A percentile compares a stretch with the other conserved stretches of the same genome.
Conservation (phyloP, 2,329 filamentous ascomycete species). For the Cercospora sojina region DNA sequence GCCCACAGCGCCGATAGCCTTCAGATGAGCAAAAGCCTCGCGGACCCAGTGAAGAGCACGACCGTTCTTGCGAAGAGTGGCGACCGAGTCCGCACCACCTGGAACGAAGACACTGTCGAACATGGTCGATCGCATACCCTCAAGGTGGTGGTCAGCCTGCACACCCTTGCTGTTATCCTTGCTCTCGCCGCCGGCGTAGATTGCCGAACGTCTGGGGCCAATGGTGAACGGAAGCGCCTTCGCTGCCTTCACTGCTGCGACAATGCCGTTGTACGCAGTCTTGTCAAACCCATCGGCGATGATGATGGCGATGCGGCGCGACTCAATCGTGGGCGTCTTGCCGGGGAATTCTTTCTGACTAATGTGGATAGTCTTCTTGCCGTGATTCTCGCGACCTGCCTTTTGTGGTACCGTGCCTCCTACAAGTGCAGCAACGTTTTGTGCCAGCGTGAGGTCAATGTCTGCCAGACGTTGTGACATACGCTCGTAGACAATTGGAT, state of each 20-base stretch:
- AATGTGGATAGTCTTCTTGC: constrained; percentile 64
- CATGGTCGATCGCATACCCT: constrained; percentile 75
- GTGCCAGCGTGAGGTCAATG: constrained; percentile 69
- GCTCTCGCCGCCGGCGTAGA: constrained; percentile 62
- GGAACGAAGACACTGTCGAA: constrained; percentile 79
- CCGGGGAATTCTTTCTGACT: constrained; percentile 69
- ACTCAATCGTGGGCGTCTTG: constrained; percentile 63
- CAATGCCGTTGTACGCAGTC: constrained; percentile 63
- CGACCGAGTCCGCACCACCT: constrained; percentile 64
- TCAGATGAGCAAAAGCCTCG: constrained; percentile 79
- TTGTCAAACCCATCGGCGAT: constrained; percentile 76
- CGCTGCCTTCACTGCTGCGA: constrained; percentile 60
- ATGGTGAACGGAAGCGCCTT: constrained; percentile 72
- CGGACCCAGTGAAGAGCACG: constrained; percentile 74
- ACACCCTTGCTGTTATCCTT: constrained; percentile 55
- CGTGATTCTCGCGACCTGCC: constrained; percentile 59
- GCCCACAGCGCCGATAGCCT: constrained; percentile 73
- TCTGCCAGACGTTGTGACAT: constrained; percentile 67
- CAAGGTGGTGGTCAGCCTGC: constrained; percentile 72
- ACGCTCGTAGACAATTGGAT: constrained; percentile 71
- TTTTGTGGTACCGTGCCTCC: constrained; percentile 61
- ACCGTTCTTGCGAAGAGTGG: constrained; percentile 65
- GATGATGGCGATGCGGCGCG: constrained; percentile 71
- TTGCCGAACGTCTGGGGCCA: constrained; percentile 63
- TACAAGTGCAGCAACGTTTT: constrained; percentile 67